These are phyloP conservation scores for Albophoma yamanashiensis DNA, from an alignment of 2,329 filamentous ascomycete species.

Conservation along the genomic window DNA sequence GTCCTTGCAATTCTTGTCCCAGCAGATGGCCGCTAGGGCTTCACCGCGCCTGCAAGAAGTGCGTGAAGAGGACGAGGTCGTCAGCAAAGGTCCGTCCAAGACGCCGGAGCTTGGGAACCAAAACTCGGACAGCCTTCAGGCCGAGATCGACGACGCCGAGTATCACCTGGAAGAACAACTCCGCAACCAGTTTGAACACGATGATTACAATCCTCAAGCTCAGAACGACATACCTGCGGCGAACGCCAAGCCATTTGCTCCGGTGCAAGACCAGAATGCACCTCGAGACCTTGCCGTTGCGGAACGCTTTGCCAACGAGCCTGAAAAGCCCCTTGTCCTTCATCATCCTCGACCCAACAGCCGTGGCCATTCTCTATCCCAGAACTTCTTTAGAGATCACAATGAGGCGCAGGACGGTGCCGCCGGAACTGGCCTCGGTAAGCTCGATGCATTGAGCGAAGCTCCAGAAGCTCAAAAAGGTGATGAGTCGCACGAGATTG, in stretches of 20 bases:
- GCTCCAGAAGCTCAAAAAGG: conserved; percentile 28
- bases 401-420: conserved; percentile 31
- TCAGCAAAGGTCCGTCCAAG: conserved; percentile 40
- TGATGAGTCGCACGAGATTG: conserved; percentile 53
- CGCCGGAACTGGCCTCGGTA: conserved; percentile 26
- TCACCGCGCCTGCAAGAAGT: conserved; percentile 61
- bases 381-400: conserved; percentile 51
- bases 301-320: conserved; percentile 41
- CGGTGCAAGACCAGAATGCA: conserved; percentile 29
- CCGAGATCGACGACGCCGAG: conserved; percentile 75
- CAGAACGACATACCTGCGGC: conserved; percentile 16
- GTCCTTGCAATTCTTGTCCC: conserved; percentile 46
- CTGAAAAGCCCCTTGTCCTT: conserved; percentile 44
- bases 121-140: conserved; percentile 63
- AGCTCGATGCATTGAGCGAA: conserved; percentile 28
- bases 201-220: conserved; percentile 60
- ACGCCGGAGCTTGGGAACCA: conserved; percentile 38
- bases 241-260: conserved; percentile 12
- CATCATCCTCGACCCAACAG: conserved; percentile 68
- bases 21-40: conserved; percentile 41
- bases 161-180: conserved; percentile 76
- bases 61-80: conserved; percentile 56
- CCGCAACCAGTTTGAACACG: conserved; percentile 67
- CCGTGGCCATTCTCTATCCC: conserved; percentile 59
- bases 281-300: conserved; percentile 38